Percentiles rank a stretch among this genome's conserved stretches.
Evolutionary conservation across 2,329 filamentous ascomycete genomes (phyloP).

Genomic region (Claviceps purpurea): DNA sequence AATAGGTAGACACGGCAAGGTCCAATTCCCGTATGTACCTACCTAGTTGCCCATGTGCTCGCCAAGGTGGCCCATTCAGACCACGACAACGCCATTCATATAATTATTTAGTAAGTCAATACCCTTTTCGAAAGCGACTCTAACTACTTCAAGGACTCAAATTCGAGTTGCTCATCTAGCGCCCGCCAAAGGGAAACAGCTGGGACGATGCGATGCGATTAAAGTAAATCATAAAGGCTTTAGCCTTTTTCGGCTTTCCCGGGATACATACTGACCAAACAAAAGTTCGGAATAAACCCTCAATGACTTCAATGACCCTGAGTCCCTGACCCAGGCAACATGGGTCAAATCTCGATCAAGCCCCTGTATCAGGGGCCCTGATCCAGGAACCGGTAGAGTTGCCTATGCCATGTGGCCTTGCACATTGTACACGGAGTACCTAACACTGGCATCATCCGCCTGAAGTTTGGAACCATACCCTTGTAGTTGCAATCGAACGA

Average conservation of each 20-base stretch:
- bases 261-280: not conserved
- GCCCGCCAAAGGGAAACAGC: not conserved
- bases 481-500: not conserved
- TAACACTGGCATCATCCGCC: not conserved
- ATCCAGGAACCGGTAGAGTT: too few relatives aligned
- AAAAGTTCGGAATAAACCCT: too few relatives aligned
- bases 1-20: too few relatives aligned
- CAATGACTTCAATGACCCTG: too few relatives aligned
- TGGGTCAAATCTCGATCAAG: not conserved
- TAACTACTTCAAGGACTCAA: not conserved
- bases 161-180: not conserved
- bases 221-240: not conserved
- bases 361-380: not conserved
- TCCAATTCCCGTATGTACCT: too few relatives aligned
- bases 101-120: too few relatives aligned
- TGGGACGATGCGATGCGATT: not conserved
- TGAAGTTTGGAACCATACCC: not conserved
- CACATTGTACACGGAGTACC: too few relatives aligned
- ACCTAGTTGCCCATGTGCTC: too few relatives aligned
- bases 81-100: too few relatives aligned
- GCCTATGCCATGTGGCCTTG: not conserved
- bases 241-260: not conserved
- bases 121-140: too few relatives aligned
- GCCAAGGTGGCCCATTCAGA: too few relatives aligned
- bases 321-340: not conserved